phyloP scores from a whole-genome alignment of 306 rosid genomes.

The Cicer judaicum region DNA sequence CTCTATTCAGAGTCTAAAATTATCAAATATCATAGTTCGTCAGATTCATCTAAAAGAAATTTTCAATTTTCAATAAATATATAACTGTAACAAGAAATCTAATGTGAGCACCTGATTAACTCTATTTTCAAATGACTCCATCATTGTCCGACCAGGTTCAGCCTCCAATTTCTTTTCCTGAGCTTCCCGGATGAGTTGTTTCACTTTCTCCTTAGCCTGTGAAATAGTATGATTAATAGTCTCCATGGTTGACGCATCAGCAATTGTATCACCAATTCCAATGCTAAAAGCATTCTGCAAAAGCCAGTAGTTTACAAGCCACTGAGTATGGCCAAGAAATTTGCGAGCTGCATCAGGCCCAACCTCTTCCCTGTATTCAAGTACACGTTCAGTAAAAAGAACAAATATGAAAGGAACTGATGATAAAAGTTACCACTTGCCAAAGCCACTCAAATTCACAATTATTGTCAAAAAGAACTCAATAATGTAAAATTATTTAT shows the following conservation, averaged over 20 bases:
- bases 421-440: slow-evolving; percentile 18
- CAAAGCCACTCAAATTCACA: slow-evolving; percentile 18
- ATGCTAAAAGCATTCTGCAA: slow-evolving; percentile 95
- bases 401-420: slow-evolving; percentile 25
- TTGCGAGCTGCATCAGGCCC: slow-evolving; percentile 99
- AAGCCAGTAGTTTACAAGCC: slow-evolving; percentile 99
- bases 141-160: slow-evolving; percentile 98
- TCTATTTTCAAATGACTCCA: slow-evolving; percentile 96
- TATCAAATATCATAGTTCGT: slow-evolving; percentile 21
- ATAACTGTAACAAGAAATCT: slow-evolving; percentile 32
- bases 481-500: not conserved
- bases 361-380: slow-evolving; percentile 89
- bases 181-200: slow-evolving; percentile 81
- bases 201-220: slow-evolving; percentile 85
- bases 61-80: not conserved
- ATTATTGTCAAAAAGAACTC: slow-evolving; percentile 16
- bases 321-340: slow-evolving; percentile 96
- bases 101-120: slow-evolving; percentile 77
- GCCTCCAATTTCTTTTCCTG: slow-evolving; percentile 86
- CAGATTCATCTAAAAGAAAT: slow-evolving; percentile 34
- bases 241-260: slow-evolving; percentile 96
- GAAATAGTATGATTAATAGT: slow-evolving; percentile 87
- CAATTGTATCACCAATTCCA: slow-evolving; percentile 98
- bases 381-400: slow-evolving; percentile 28
- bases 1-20: slow-evolving; percentile 76